A percentile compares a stretch with the other conserved stretches of the same genome.
These are phyloP conservation scores for Wickerhamiella galacta DNA, from an alignment of 805 yeast species.

Conservation along the genomic window DNA sequence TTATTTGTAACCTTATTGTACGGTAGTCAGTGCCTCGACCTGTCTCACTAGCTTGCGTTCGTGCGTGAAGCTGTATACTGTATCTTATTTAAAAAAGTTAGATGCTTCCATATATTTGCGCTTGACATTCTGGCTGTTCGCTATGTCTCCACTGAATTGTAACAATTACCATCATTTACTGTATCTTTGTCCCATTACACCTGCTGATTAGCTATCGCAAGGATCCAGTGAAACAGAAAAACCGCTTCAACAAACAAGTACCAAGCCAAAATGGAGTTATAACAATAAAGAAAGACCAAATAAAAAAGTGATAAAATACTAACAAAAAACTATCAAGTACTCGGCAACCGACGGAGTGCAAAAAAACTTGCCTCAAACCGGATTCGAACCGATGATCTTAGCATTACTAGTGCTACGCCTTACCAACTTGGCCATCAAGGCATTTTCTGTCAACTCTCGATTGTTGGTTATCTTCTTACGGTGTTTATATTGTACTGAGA, in stretches of 20 bases:
- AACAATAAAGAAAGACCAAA: no score
- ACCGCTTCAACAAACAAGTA: no score
- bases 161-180: no score
- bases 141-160: no score
- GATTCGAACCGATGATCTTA: constrained; percentile 71
- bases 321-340: background rate
- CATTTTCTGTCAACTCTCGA: constrained; percentile 10
- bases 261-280: no score
- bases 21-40: background rate
- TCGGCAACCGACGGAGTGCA: constrained; percentile 1
- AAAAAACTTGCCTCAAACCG: constrained; percentile 43
- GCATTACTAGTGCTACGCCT: constrained; percentile 85
- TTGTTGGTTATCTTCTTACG: constrained; percentile 5
- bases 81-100: background rate
- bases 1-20: constrained; percentile 1
- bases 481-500: no score
- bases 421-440: constrained; percentile 54
- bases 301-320: background rate
- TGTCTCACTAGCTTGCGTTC: no score
- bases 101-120: background rate
- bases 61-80: no score
- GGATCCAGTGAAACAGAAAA: no score
- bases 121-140: no score
- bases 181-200: no score
- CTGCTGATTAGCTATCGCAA: no score